These are phyloP conservation scores for Cryptococcus sp. DNA, from an alignment of 1,284 basidiomycete species.

Conservation along the genomic window DNA sequence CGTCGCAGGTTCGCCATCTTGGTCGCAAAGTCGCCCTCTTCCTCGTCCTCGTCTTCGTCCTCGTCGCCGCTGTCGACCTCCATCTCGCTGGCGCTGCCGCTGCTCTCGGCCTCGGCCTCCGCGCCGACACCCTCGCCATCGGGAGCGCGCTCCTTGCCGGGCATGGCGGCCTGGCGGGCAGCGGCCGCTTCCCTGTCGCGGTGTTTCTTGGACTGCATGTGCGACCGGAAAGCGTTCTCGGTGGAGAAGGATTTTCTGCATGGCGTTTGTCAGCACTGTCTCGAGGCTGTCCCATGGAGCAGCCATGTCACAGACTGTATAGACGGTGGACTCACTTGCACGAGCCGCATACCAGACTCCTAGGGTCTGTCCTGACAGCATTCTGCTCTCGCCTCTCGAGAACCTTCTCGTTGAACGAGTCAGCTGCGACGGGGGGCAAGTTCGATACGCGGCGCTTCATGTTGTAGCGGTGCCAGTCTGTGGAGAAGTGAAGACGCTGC, in stretches of 20 bases:
- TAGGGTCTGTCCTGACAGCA: constrained; percentile 63
- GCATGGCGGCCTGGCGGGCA: not conserved
- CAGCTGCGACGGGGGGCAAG: constrained; percentile 76
- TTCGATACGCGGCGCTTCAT: constrained; percentile 94
- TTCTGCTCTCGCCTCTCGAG: constrained; percentile 70
- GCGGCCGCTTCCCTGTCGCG: constrained; percentile 64
- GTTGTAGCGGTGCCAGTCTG: constrained; percentile 96
- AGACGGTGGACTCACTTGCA: constrained; percentile 63
- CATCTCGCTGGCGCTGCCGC: constrained; percentile 45
- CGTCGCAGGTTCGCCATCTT: constrained; percentile 72
- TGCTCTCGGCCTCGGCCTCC: constrained; percentile 19
- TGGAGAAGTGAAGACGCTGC: constrained; percentile 86
- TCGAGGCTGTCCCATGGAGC: no score
- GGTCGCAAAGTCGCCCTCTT: constrained; percentile 48
- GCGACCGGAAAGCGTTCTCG: constrained; percentile 83
- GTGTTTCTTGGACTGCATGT: constrained; percentile 87
- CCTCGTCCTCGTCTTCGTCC: constrained; percentile 54
- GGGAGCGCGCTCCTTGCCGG: not conserved
- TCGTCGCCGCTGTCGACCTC: constrained; percentile 46
- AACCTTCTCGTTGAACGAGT: constrained; percentile 88
- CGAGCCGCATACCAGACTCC: constrained; percentile 66
- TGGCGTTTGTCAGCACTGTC: constrained; percentile 3
- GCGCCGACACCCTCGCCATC: not conserved
- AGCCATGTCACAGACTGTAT: no score
- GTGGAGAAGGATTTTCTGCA: constrained; percentile 83